Conservation (phyloP, 2,329 filamentous ascomycete genomes). For the Cladosporium sp. region DNA sequence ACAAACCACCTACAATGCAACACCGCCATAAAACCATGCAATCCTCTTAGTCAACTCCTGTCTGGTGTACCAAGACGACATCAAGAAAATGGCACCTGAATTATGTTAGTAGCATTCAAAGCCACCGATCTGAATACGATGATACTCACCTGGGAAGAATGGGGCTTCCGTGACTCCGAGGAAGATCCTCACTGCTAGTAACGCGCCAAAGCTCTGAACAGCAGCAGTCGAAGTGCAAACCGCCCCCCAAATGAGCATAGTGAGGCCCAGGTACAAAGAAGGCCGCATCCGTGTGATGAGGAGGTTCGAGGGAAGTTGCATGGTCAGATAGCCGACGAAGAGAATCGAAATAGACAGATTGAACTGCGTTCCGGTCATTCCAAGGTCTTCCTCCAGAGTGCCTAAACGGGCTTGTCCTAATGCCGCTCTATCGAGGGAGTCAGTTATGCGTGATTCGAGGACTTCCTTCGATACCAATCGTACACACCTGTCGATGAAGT, state of each 20-base stretch:
- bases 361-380: constrained; percentile 53
- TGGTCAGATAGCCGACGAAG: constrained; percentile 57
- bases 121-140: too few species aligned
- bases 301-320: constrained; percentile 60
- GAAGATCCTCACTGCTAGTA: constrained; percentile 47
- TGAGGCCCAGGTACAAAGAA: constrained; percentile 48
- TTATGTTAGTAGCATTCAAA: too few species aligned
- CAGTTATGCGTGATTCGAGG: not conserved
- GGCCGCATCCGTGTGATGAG: constrained; percentile 51
- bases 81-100: constrained; percentile 39
- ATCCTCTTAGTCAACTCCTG: constrained; percentile 33
- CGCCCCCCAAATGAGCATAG: constrained; percentile 41
- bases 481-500: constrained; percentile 53
- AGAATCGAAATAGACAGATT: constrained; percentile 52
- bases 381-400: constrained; percentile 49
- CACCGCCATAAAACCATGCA: constrained; percentile 24
- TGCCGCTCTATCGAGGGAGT: constrained; percentile 34
- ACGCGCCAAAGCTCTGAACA: constrained; percentile 37
- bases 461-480: too few species aligned
- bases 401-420: constrained; percentile 53
- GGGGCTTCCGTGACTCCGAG: constrained; percentile 48
- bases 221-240: constrained; percentile 46
- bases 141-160: constrained; percentile 44
- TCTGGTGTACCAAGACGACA: constrained; percentile 49
- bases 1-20: constrained; percentile 21